phyloP scores from a whole-genome alignment of 148 eudicot species.

The Chenopodium formosanum region DNA sequence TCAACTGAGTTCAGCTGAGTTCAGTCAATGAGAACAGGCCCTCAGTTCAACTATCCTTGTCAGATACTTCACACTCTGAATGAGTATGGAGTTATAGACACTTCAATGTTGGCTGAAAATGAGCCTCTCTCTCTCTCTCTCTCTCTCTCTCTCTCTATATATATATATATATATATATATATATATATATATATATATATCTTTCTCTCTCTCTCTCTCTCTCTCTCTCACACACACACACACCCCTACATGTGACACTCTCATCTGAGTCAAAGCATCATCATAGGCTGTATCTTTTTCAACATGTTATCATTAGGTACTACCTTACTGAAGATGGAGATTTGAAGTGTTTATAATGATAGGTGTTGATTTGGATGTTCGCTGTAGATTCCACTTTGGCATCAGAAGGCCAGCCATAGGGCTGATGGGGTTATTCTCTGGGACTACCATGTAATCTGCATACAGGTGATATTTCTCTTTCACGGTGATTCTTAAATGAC shows the following conservation, averaged over 20 bases:
- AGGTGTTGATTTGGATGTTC: constrained; percentile 16
- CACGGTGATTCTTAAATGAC: neutral
- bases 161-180: no score
- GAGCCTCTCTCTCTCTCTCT: neutral
- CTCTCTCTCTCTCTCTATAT: no score
- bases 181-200: no score
- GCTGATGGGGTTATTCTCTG: constrained; percentile 87
- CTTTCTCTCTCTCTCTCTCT: neutral
- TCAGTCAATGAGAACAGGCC: no score
- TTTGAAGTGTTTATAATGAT: constrained; percentile 18
- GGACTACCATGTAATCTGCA: constrained; percentile 94
- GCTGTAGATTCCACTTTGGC: constrained; percentile 89
- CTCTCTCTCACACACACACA: no score
- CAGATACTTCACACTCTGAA: neutral
- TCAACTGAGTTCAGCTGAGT: no score
- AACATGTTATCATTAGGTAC: neutral
- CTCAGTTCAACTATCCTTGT: neutral
- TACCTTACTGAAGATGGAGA: neutral
- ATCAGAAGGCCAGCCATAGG: constrained; percentile 93
- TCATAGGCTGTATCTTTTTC: neutral
- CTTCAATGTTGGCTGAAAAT: neutral
- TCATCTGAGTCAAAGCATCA: neutral
- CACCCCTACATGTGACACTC: no score
- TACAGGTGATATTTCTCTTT: constrained; percentile 47
- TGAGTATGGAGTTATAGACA: neutral